These are phyloP conservation scores for Penicillium decumbens DNA, from an alignment of 2,329 filamentous ascomycete species.

Conservation along the genomic window DNA sequence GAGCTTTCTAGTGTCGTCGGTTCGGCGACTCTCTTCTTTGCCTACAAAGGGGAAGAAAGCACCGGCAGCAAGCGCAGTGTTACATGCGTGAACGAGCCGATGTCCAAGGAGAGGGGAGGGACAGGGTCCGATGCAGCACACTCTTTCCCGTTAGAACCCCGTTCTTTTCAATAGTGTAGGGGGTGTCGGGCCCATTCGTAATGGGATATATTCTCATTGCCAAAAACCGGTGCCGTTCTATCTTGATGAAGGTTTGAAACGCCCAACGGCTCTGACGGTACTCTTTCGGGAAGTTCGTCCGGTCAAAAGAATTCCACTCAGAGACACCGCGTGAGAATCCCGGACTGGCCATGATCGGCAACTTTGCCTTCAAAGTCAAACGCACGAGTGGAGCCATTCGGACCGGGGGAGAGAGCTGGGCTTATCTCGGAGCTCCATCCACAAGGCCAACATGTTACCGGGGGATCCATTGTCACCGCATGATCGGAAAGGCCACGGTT, in stretches of 20 bases:
- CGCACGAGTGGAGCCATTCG: neutral
- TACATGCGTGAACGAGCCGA: neutral
- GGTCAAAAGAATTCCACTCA: conserved; percentile 2
- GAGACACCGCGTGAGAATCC: conserved; percentile 7
- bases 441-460: conserved; percentile 3
- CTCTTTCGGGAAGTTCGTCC: conserved; percentile 12
- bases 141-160: neutral
- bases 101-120: neutral
- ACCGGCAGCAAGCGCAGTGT: neutral
- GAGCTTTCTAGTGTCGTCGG: conserved; percentile 12
- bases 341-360: conserved; percentile 16
- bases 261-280: conserved; percentile 16
- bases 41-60: conserved; percentile 5
- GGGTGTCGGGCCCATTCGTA: neutral
- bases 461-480: conserved; percentile 1
- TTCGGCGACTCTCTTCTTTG: neutral
- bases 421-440: conserved; percentile 2
- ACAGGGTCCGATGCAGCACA: neutral
- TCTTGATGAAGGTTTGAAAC: conserved; percentile 10
- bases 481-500: neutral
- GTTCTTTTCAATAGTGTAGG: neutral
- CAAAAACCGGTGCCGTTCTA: neutral
- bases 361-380: conserved; percentile 7
- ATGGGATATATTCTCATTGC: neutral
- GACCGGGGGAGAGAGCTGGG: neutral